A percentile compares a stretch with the other conserved stretches of the same genome.
Evolutionary conservation across 495 filamentous ascomycete species (phyloP).

Genomic region (Xylaria longipes): DNA sequence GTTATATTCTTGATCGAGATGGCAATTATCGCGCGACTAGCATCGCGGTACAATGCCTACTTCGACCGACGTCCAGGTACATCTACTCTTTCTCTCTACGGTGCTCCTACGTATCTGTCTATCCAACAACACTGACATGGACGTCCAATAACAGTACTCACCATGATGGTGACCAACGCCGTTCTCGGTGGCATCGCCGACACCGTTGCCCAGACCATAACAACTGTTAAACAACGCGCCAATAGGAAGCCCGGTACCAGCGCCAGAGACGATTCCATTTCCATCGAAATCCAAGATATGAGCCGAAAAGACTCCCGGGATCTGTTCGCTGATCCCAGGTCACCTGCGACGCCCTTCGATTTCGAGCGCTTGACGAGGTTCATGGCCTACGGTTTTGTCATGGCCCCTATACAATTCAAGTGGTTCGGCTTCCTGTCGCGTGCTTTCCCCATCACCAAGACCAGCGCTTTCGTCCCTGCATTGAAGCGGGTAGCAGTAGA

Average conservation of each 20-base stretch:
- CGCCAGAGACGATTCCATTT: conserved; percentile 70
- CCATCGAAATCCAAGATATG: conserved; percentile 89
- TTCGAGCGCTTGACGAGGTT: conserved; percentile 93
- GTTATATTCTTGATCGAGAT: conserved; percentile 89
- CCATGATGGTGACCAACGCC: conserved; percentile 98
- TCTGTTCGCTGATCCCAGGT: conserved; percentile 66
- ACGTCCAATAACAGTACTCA: conserved; percentile 68
- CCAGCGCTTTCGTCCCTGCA: conserved; percentile 72
- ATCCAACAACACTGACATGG: conserved; percentile 17
- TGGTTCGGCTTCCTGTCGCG: conserved; percentile 92
- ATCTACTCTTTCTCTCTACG: conserved; percentile 27
- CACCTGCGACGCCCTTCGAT: conserved; percentile 84
- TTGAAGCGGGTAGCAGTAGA: conserved; percentile 91
- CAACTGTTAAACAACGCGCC: conserved; percentile 74
- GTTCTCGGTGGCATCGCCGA: conserved; percentile 93
- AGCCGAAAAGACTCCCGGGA: conserved; percentile 85
- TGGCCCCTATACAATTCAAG: conserved; percentile 95
- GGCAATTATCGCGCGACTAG: conserved; percentile 78
- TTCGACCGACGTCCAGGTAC: conserved; percentile 86
- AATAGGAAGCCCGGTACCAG: conserved; percentile 62
- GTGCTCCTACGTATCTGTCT: conserved; percentile 10
- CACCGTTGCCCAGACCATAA: conserved; percentile 93
- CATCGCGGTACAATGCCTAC: conserved; percentile 88
- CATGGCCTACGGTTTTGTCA: conserved; percentile 94
- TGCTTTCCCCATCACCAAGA: conserved; percentile 84